These are phyloP conservation scores for Pseudonitzschia pungens DNA, from an alignment of 108 stramenopile species.

Conservation along the genomic window DNA sequence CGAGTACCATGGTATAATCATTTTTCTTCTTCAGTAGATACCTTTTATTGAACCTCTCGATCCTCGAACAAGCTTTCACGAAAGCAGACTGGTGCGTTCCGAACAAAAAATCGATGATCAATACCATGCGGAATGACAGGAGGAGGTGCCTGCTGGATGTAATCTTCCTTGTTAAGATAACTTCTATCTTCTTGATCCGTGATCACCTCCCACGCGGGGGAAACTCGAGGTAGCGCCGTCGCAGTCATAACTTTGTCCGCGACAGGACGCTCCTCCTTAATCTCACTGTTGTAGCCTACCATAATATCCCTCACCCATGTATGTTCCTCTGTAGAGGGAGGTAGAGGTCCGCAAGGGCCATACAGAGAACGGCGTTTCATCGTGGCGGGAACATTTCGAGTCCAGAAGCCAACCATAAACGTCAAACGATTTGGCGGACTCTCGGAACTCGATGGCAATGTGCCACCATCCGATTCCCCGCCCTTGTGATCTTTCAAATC, in stretches of 20 bases:
- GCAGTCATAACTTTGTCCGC: constrained; percentile 13
- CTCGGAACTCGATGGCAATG: background rate
- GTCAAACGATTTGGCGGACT: constrained; percentile 52
- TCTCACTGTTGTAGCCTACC: constrained; percentile 26
- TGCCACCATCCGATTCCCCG: constrained; percentile 8
- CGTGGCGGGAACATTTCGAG: constrained; percentile 64
- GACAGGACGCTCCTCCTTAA: constrained; percentile 12
- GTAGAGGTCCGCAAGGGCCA: constrained; percentile 84
- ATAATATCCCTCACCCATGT: constrained; percentile 61
- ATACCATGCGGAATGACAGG: constrained; percentile 53
- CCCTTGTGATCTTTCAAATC: constrained; percentile 1
- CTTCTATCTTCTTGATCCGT: background rate
- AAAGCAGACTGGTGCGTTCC: constrained; percentile 70
- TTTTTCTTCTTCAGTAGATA: background rate
- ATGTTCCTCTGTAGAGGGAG: constrained; percentile 64
- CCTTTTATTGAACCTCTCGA: background rate
- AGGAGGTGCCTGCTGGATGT: background rate
- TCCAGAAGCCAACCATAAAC: constrained; percentile 92
- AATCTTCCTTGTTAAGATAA: background rate
- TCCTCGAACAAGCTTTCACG: constrained; percentile 51
- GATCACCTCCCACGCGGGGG: constrained; percentile 71
- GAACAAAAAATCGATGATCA: constrained; percentile 86
- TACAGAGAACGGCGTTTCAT: constrained; percentile 71
- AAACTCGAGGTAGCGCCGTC: constrained; percentile 38
- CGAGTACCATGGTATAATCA: no score